A percentile compares a stretch with the other conserved stretches of the same genome.
These are phyloP conservation scores for Trichoderma koningiopsis DNA, from an alignment of 2,329 filamentous ascomycete species.

Conservation along the genomic window DNA sequence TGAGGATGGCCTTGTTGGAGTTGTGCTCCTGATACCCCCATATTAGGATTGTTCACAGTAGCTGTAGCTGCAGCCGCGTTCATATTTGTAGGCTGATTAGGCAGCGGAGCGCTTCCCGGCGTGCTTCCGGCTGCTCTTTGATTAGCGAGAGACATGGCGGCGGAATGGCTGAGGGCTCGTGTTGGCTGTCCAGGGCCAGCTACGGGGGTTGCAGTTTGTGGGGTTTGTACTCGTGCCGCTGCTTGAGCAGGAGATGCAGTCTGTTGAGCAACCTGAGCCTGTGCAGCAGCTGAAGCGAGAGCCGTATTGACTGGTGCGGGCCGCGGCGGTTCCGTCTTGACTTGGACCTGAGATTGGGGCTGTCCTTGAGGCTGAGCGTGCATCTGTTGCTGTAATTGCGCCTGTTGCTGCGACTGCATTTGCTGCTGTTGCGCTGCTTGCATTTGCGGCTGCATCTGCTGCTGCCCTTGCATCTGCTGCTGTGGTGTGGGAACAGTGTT, in stretches of 20 bases:
- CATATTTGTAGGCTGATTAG: conserved; percentile 37
- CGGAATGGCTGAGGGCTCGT: conserved; percentile 52
- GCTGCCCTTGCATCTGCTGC: conserved; percentile 31
- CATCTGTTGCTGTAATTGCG: conserved; percentile 33
- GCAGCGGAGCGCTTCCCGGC: conserved; percentile 38
- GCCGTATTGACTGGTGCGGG: conserved; percentile 53
- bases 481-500: conserved; percentile 33
- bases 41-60: conserved; percentile 37
- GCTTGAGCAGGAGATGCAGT: conserved; percentile 52
- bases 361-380: conserved; percentile 31
- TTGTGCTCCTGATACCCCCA: conserved; percentile 38
- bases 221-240: conserved; percentile 52
- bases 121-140: conserved; percentile 41
- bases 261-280: conserved; percentile 39
- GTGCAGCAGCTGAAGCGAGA: conserved; percentile 43
- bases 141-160: conserved; percentile 53
- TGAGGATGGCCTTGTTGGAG: conserved; percentile 32
- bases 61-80: conserved; percentile 33
- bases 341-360: conserved; percentile 19
- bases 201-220: conserved; percentile 47
- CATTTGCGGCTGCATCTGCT: conserved; percentile 10
- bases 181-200: conserved; percentile 41
- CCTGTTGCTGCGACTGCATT: conserved; percentile 34
- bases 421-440: conserved; percentile 32
- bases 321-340: conserved; percentile 39